Evolutionary conservation across 352 stramenopile species (phyloP), one percentile per base, ranked within the genome.

Genomic region (Phytophthora meadii): DNA sequence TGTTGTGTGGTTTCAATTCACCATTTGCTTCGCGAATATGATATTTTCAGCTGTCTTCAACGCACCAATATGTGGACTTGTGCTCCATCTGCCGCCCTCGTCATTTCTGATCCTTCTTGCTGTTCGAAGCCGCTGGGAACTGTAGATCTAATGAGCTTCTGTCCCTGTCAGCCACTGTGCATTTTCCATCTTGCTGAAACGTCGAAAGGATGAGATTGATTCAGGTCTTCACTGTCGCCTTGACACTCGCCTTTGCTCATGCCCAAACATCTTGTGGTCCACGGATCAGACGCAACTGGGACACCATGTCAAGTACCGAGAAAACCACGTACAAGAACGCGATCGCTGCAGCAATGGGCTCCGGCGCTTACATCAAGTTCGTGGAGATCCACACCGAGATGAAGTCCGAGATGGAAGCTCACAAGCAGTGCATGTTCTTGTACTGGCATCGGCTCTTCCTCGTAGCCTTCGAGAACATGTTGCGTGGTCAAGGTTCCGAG

Each of bases 361-460:
- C 63, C 0, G 79, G 79, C 1, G 70, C 61, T 3, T 86, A 81
- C 68, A 72, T 74, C 36, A 80, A 84, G 55, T 86, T 86, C 47
- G 56, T 88, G 10, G 74, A 81, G 54, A 81, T 86, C 15, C 79
- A 86, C 70, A 81, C 74, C 0, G 79, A 88, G 64, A 72, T 73
- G 61, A 60, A 69, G 34, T 84, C 77, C 9, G 65, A 80, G 41
- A 61, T 55, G 47, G 65, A 86, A 51, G 79, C 77, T 7, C 77
- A 88, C 48, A 56, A 70, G 15, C 72, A 84, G 54, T 90, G 82
- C 46, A 89, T 91, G 75, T 93, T 92, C 68, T 73, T 91, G 46
- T 91, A 90, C 67, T 94, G 86, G 86, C 84, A 93, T 54, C 82
- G 84, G 1, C 40, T 81, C 10, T 79, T 92, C 36, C 71, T 94